A percentile compares a stretch with the other conserved stretches of the same genome.
Evolutionary conservation across 192 early-diverging fungal species (phyloP).

Genomic region (Backusella westeae): DNA sequence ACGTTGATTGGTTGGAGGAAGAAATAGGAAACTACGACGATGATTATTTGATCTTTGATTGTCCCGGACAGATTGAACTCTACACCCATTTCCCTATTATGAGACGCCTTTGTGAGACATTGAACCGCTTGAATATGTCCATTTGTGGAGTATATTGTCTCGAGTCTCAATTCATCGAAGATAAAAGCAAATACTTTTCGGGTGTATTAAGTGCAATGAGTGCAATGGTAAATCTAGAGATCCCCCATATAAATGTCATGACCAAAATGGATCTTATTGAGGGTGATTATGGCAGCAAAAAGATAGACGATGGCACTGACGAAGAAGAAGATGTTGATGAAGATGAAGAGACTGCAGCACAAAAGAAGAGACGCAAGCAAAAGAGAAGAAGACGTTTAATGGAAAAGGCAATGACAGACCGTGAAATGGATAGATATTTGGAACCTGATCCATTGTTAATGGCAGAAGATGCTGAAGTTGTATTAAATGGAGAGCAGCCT

Average conservation of each 20-base stretch:
- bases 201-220: slow-evolving; percentile 95
- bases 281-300: slow-evolving; percentile 33
- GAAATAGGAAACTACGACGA: slow-evolving; percentile 89
- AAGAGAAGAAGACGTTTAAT: slow-evolving; percentile 11
- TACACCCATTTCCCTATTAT: slow-evolving; percentile 99
- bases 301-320: slow-evolving; percentile 35
- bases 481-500: slow-evolving; percentile 55
- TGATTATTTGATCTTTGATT: slow-evolving; percentile 97
- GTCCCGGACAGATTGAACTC: slow-evolving; percentile 97
- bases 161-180: slow-evolving; percentile 93
- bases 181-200: slow-evolving; percentile 94
- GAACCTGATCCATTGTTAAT: slow-evolving; percentile 89
- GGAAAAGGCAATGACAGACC: slow-evolving; percentile 52
- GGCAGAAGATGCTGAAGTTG: slow-evolving; percentile 56
- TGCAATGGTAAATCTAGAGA: slow-evolving; percentile 94
- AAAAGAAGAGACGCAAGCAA: slow-evolving; percentile 20
- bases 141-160: slow-evolving; percentile 94
- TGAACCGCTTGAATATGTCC: slow-evolving; percentile 73
- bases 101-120: slow-evolving; percentile 67
- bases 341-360: background rate
- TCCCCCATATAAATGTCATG: slow-evolving; percentile 98
- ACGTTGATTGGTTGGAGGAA: slow-evolving; percentile 97
- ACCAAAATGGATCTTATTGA: slow-evolving; percentile 94
- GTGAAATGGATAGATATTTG: slow-evolving; percentile 78
- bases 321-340: slow-evolving; percentile 42